A percentile compares a stretch with the other conserved stretches of the same genome.
Evolutionary conservation across 2,329 filamentous ascomycete genomes (phyloP).

Genomic region (Trichophyton schoenleinii): DNA sequence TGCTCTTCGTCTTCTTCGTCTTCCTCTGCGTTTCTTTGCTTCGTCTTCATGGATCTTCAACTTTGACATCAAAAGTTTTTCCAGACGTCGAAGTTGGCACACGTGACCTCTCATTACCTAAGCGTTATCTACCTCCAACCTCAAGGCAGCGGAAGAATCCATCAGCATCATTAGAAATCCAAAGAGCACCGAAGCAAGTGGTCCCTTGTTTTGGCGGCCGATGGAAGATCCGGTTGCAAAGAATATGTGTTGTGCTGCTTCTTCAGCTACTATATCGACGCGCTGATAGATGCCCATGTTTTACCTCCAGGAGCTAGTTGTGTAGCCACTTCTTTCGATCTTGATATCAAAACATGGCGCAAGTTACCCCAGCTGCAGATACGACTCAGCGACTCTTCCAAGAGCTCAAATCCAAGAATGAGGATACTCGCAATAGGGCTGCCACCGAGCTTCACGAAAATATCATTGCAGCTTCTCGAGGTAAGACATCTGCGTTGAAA

Average conservation of each 20-base stretch:
- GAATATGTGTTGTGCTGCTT: neutral
- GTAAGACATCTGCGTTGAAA: conserved; percentile 18
- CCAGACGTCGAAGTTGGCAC: neutral
- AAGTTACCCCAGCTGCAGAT: conserved; percentile 36
- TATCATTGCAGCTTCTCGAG: conserved; percentile 35
- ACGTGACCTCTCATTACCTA: neutral
- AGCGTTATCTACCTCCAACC: neutral
- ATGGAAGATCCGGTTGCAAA: neutral
- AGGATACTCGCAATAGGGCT: conserved; percentile 38
- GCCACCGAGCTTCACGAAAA: conserved; percentile 37
- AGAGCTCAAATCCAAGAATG: conserved; percentile 46
- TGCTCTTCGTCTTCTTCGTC: neutral
- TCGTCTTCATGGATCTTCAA: neutral
- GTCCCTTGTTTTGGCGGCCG: neutral
- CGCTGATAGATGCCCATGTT: neutral
- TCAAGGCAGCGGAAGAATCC: too few relatives aligned
- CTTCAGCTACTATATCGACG: neutral
- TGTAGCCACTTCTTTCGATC: neutral
- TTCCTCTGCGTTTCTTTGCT: neutral
- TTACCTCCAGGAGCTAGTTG: neutral
- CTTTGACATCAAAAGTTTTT: neutral
- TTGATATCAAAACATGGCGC: conserved; percentile 28
- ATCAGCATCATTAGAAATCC: neutral
- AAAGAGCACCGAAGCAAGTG: neutral
- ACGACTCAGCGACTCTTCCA: conserved; percentile 43